These are phyloP conservation scores for Ministeria vibrans DNA, from an alignment of 78 protist genomes.

Conservation along the genomic window DNA sequence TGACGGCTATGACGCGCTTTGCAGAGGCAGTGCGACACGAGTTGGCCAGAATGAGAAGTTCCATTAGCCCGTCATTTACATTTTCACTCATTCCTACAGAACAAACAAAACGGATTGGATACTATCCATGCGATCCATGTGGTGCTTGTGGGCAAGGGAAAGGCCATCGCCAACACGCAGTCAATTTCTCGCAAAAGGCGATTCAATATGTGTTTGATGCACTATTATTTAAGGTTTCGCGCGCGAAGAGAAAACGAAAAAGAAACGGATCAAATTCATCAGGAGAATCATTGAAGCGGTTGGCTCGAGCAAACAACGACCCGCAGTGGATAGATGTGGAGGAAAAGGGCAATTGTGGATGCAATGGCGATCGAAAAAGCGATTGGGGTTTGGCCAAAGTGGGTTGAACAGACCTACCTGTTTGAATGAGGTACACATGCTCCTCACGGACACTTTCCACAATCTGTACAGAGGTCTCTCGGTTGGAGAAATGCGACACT, in stretches of 20 bases:
- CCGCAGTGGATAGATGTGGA: not conserved
- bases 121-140: not conserved
- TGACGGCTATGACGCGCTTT: slow-evolving; percentile 57
- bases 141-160: not conserved
- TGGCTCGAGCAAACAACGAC: not conserved
- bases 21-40: slow-evolving; percentile 65
- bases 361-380: not conserved
- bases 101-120: not conserved
- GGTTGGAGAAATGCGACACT: slow-evolving; percentile 50
- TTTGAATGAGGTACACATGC: slow-evolving; percentile 6
- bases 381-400: not conserved
- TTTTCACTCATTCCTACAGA: not conserved
- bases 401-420: not conserved
- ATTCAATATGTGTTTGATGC: not conserved
- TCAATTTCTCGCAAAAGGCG: not conserved
- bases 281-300: not conserved
- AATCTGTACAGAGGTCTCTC: not conserved
- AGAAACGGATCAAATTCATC: not conserved
- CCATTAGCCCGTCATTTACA: slow-evolving; percentile 80
- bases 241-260: not conserved
- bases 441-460: slow-evolving; percentile 2
- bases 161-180: not conserved
- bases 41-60: slow-evolving; percentile 48
- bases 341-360: not conserved
- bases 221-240: not conserved